Evolutionary conservation across 768 basidiomycete species (phyloP).

Genomic region (Punctularia strigosozonata): DNA sequence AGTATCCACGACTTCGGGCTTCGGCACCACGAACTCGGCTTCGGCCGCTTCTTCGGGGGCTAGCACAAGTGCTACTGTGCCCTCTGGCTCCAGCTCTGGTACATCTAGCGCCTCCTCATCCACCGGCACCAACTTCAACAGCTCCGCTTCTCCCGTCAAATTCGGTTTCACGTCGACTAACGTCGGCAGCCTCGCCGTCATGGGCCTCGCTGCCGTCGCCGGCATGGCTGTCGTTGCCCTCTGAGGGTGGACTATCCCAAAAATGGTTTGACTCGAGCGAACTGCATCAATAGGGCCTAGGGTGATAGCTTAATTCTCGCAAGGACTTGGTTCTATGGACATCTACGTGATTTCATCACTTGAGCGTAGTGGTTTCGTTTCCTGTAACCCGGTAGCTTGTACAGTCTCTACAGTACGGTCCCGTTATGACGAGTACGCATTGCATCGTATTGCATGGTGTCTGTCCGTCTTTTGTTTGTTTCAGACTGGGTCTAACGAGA

Average conservation of each 20-base stretch:
- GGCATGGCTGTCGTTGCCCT: slow-evolving; percentile 35
- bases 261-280: too few species aligned
- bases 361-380: too few species aligned
- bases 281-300: too few species aligned
- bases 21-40: slow-evolving; percentile 7
- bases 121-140: slow-evolving; percentile 13
- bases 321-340: too few species aligned
- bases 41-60: slow-evolving; percentile 7
- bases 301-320: too few species aligned
- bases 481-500: too few species aligned
- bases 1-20: not conserved
- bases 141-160: slow-evolving; percentile 22
- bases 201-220: slow-evolving; percentile 32
- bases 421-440: too few species aligned
- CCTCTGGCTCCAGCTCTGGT: slow-evolving; percentile 3
- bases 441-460: too few species aligned
- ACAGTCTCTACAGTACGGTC: too few species aligned
- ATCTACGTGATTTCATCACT: too few species aligned
- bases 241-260: slow-evolving; percentile 21
- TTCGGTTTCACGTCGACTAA: slow-evolving; percentile 20
- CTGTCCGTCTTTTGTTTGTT: too few species aligned
- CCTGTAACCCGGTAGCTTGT: too few species aligned
- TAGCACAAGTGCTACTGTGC: slow-evolving; percentile 6
- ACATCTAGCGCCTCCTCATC: slow-evolving; percentile 12
- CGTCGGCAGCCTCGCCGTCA: slow-evolving; percentile 20